Percentiles rank a stretch among this genome's conserved stretches.
Conservation (phyloP, 768 basidiomycete species). For the Collybiopsis confluens region DNA sequence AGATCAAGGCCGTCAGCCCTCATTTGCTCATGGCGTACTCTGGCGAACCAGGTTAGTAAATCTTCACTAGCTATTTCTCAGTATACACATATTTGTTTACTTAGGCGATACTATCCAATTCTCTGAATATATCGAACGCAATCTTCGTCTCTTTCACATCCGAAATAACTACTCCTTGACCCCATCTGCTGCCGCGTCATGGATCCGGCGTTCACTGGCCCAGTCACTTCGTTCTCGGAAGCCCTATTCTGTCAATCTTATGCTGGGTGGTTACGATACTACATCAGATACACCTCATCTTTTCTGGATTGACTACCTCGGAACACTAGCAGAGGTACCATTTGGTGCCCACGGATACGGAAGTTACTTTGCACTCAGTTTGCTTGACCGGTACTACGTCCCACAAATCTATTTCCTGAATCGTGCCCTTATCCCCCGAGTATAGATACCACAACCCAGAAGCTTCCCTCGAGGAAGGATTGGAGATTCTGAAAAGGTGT, state of each 20-base stretch:
- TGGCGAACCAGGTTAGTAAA: conserved; percentile 75
- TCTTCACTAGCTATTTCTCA: neutral
- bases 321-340: conserved; percentile 82
- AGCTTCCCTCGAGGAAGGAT: conserved; percentile 78
- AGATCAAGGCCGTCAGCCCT: conserved; percentile 87
- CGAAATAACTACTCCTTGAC: conserved; percentile 87
- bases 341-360: conserved; percentile 97
- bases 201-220: conserved; percentile 90
- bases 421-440: neutral
- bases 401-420: neutral
- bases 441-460: conserved; percentile 87
- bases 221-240: conserved; percentile 82
- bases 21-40: conserved; percentile 94
- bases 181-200: conserved; percentile 88
- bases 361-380: conserved; percentile 85
- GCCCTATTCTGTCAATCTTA: conserved; percentile 89
- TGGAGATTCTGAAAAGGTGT: conserved; percentile 80
- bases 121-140: conserved; percentile 93
- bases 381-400: conserved; percentile 79
- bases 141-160: conserved; percentile 94
- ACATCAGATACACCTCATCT: conserved; percentile 68
- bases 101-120: conserved; percentile 95
- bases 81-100: neutral
- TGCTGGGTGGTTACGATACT: conserved; percentile 90
- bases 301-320: conserved; percentile 97